These are phyloP conservation scores for Dryadomyces quercus-mongolicae DNA, from an alignment of 2,329 filamentous ascomycete genomes.

Conservation along the genomic window DNA sequence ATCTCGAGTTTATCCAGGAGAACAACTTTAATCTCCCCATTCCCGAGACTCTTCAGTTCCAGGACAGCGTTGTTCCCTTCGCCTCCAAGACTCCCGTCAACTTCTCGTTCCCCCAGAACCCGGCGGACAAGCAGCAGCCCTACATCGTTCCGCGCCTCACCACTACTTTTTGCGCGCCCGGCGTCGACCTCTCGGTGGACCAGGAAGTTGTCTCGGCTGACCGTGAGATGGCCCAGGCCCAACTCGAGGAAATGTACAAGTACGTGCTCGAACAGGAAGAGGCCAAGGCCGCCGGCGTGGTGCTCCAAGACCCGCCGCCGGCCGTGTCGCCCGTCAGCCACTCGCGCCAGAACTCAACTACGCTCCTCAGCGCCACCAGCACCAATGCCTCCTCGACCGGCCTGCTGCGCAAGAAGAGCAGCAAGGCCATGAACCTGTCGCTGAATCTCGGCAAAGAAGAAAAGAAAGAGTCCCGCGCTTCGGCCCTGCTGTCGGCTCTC, in stretches of 20 bases:
- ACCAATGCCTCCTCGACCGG: constrained; percentile 18
- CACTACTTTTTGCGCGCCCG: constrained; percentile 28
- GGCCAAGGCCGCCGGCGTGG: constrained; percentile 45
- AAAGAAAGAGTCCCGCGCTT: constrained; percentile 42
- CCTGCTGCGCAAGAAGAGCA: constrained; percentile 28
- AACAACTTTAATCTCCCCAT: background rate
- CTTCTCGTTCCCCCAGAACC: constrained; percentile 37
- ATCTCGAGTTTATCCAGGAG: constrained; percentile 25
- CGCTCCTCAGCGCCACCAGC: constrained; percentile 13
- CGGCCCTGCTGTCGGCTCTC: constrained; percentile 48
- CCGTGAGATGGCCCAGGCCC: constrained; percentile 60
- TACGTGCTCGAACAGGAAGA: constrained; percentile 85
- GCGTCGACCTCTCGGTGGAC: constrained; percentile 62
- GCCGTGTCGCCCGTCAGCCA: constrained; percentile 3
- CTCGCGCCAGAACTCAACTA: background rate
- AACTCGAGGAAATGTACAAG: constrained; percentile 84
- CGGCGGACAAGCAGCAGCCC: constrained; percentile 1
- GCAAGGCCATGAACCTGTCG: constrained; percentile 24
- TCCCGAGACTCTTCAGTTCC: constrained; percentile 15
- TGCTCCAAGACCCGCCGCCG: constrained; percentile 30
- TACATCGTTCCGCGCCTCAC: background rate
- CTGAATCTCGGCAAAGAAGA: constrained; percentile 35
- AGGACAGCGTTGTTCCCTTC: constrained; percentile 13
- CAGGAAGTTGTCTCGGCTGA: constrained; percentile 64
- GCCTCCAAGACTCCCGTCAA: constrained; percentile 22